Evolutionary conservation across 495 filamentous ascomycete genomes (phyloP).

Genomic region (Trichoderma reesei): DNA sequence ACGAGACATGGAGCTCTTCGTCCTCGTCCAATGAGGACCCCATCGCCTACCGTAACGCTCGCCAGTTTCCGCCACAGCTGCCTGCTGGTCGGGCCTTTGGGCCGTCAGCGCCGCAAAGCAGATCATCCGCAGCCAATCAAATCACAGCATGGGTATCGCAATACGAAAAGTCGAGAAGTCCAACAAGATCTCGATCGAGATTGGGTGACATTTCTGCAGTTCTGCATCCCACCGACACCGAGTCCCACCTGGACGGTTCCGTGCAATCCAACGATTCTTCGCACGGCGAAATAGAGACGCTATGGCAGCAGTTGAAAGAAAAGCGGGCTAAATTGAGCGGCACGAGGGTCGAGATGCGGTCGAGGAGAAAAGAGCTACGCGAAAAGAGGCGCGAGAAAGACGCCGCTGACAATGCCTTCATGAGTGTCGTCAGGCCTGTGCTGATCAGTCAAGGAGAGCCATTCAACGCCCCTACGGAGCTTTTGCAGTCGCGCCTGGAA

Average conservation of each 20-base stretch:
- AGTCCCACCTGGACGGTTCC: slow-evolving; percentile 13
- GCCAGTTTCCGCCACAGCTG: slow-evolving; percentile 3
- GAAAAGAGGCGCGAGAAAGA: slow-evolving; percentile 16
- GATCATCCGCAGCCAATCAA: slow-evolving; percentile 1
- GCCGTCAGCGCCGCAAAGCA: not conserved
- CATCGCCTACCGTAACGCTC: not conserved
- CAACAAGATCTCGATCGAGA: slow-evolving; percentile 2
- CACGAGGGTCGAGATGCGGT: slow-evolving; percentile 14
- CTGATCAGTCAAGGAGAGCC: slow-evolving; percentile 13
- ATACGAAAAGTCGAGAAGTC: not conserved
- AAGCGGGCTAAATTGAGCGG: slow-evolving; percentile 13
- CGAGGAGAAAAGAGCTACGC: slow-evolving; percentile 17
- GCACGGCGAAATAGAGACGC: slow-evolving; percentile 8
- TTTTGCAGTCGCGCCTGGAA: slow-evolving; percentile 13
- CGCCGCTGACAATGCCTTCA: slow-evolving; percentile 20
- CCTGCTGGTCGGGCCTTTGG: not conserved
- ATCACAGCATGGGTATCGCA: slow-evolving; percentile 4
- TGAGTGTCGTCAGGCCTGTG: slow-evolving; percentile 19
- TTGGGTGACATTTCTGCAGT: not conserved
- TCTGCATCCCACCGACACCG: slow-evolving; percentile 7
- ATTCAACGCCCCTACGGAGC: slow-evolving; percentile 6
- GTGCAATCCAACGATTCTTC: not conserved
- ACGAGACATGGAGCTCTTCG: not conserved
- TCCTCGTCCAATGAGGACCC: slow-evolving; percentile 4
- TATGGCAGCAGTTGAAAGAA: slow-evolving; percentile 15